A percentile compares a stretch with the other conserved stretches of the same genome.
Conservation (phyloP, 106 monocot species). For the Dendrobium huoshanense region DNA sequence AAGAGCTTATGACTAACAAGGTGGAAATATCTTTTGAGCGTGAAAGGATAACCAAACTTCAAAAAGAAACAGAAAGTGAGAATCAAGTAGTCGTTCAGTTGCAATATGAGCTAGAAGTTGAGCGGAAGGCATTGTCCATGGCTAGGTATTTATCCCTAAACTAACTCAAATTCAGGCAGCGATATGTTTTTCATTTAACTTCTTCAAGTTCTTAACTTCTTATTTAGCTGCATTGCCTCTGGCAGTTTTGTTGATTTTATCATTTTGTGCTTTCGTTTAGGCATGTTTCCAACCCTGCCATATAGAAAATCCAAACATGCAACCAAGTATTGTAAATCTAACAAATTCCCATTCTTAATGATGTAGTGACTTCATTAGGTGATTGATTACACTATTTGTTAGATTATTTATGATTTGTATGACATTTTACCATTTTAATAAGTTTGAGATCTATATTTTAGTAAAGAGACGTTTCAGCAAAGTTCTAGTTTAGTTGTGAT, state of each 20-base stretch:
- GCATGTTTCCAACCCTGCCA: neutral
- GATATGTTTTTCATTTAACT: neutral
- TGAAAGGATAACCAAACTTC: conserved; percentile 63
- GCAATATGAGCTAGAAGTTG: conserved; percentile 93
- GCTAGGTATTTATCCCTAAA: conserved; percentile 47
- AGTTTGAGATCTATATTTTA: too few relatives aligned
- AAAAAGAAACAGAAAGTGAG: conserved; percentile 63
- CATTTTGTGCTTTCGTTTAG: neutral
- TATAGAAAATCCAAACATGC: neutral
- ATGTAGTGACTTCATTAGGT: too few relatives aligned
- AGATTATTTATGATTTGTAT: too few relatives aligned
- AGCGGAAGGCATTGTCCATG: conserved; percentile 89
- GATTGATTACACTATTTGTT: too few relatives aligned
- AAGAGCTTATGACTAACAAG: conserved; percentile 59
- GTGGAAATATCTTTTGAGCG: conserved; percentile 69
- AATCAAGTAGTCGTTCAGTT: conserved; percentile 58
- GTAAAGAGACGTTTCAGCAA: too few relatives aligned
- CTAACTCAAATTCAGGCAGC: neutral
- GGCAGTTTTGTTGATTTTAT: neutral
- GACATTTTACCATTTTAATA: too few relatives aligned
- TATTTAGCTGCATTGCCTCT: neutral
- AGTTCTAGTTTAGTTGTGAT: too few relatives aligned
- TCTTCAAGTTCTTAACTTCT: neutral
- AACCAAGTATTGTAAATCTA: too few relatives aligned
- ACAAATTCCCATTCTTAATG: neutral